Evolutionary conservation across 148 eudicot species (phyloP).

Genomic region (Rhododendron kiyosumense): DNA sequence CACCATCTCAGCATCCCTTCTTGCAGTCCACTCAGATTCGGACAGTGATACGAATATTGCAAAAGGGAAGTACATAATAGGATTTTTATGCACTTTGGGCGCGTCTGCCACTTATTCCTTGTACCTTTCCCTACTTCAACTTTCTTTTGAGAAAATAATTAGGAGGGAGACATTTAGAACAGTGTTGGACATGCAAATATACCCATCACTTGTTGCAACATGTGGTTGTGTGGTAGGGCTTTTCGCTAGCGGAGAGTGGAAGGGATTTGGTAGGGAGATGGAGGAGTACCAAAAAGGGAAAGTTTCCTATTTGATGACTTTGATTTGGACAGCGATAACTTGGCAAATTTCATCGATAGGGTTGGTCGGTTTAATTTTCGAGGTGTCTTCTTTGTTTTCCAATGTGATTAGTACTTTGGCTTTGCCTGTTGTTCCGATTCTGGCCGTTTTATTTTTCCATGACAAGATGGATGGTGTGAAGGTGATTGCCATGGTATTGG

Average conservation of each 20-base stretch:
- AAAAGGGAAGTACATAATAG: slow-evolving; percentile 18
- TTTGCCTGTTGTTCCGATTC: slow-evolving; percentile 45
- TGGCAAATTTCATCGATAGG: slow-evolving; percentile 43
- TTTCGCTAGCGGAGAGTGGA: slow-evolving; percentile 49
- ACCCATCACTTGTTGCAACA: slow-evolving; percentile 26
- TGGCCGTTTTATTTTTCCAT: slow-evolving; percentile 42
- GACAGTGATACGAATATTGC: slow-evolving; percentile 2
- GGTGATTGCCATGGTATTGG: slow-evolving; percentile 34
- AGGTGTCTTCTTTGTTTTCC: slow-evolving; percentile 43
- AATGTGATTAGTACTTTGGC: slow-evolving; percentile 45
- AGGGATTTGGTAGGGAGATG: slow-evolving; percentile 29
- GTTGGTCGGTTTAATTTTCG: slow-evolving; percentile 33
- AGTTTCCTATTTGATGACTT: slow-evolving; percentile 39
- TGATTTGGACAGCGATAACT: slow-evolving; percentile 34
- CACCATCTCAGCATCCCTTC: slow-evolving; percentile 40
- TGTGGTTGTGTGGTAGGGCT: slow-evolving; percentile 35
- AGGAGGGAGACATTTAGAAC: slow-evolving; percentile 21
- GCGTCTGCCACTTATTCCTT: slow-evolving; percentile 40
- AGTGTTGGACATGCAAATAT: slow-evolving; percentile 32
- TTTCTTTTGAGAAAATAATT: slow-evolving; percentile 34
- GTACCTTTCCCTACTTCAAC: slow-evolving; percentile 31
- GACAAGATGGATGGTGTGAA: slow-evolving; percentile 50
- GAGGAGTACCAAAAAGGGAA: slow-evolving; percentile 20
- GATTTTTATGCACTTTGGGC: slow-evolving; percentile 45
- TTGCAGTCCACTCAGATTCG: slow-evolving; percentile 22